Evolutionary conservation across 2,329 filamentous ascomycete genomes (phyloP).

Genomic region (Alternaria consortialis): DNA sequence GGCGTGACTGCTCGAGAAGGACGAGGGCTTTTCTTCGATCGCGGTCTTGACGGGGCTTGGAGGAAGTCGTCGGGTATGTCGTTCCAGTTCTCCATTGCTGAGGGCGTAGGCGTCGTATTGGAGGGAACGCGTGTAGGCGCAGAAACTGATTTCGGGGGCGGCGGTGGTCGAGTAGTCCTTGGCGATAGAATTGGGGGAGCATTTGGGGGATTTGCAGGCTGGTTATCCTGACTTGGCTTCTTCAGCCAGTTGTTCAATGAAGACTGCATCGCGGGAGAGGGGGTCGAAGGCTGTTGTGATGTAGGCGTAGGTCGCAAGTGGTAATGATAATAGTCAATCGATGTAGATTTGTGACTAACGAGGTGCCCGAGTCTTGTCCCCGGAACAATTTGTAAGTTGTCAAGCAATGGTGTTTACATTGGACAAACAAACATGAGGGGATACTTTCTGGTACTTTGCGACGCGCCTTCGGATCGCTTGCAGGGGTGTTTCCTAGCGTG

Average conservation of each 20-base stretch:
- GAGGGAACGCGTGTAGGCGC: slow-evolving; percentile 28
- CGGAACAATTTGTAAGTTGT: neutral
- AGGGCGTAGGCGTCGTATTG: slow-evolving; percentile 22
- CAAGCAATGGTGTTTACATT: neutral
- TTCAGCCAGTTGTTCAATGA: slow-evolving; percentile 59
- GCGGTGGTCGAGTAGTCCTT: slow-evolving; percentile 24
- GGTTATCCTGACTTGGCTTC: slow-evolving; percentile 51
- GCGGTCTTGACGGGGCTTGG: slow-evolving; percentile 33
- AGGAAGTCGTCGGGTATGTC: slow-evolving; percentile 41
- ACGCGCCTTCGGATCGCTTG: slow-evolving; percentile 28
- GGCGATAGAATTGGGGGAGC: slow-evolving; percentile 4
- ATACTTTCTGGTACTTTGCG: slow-evolving; percentile 24
- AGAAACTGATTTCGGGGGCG: slow-evolving; percentile 32
- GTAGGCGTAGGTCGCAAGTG: neutral
- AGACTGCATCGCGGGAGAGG: slow-evolving; percentile 50
- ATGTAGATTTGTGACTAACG: neutral
- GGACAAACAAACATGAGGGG: neutral
- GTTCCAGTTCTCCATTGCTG: slow-evolving; percentile 39
- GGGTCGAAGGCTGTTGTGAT: slow-evolving; percentile 1
- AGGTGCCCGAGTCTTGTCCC: neutral
- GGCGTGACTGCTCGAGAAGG: slow-evolving; percentile 31
- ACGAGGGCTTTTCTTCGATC: slow-evolving; percentile 37
- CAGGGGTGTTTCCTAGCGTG: slow-evolving; percentile 31
- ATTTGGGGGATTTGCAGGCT: slow-evolving; percentile 26
- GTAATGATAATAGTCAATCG: neutral